Percentiles rank a stretch among this genome's conserved stretches.
Evolutionary conservation across 1,284 basidiomycete species (phyloP).

Genomic region (Boletellus dicymbophilus): DNA sequence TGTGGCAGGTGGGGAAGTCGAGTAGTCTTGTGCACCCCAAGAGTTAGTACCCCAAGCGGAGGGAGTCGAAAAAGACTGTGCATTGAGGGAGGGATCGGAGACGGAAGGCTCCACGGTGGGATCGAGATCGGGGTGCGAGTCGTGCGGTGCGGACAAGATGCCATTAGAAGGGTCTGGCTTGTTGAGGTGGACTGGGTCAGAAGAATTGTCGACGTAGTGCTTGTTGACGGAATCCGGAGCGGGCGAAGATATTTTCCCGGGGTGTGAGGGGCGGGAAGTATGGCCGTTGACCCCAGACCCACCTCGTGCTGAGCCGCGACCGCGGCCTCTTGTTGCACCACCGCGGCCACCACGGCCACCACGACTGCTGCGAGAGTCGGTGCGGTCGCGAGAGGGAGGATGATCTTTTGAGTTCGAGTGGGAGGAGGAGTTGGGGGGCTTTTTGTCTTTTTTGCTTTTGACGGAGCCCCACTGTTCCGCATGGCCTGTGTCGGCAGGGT

Average conservation of each 20-base stretch:
- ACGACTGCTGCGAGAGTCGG: constrained; percentile 63
- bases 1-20: constrained; percentile 16
- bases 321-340: constrained; percentile 60
- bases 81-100: constrained; percentile 7
- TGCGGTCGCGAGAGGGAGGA: constrained; percentile 42
- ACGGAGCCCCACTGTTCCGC: constrained; percentile 87
- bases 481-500: constrained; percentile 51
- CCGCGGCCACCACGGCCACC: constrained; percentile 68
- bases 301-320: constrained; percentile 56
- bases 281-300: constrained; percentile 35
- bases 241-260: constrained; percentile 24
- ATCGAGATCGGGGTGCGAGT: constrained; percentile 13
- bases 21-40: constrained; percentile 32
- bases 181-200: constrained; percentile 18
- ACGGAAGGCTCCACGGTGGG: constrained; percentile 11
- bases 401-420: constrained; percentile 49
- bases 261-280: constrained; percentile 22
- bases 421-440: constrained; percentile 37
- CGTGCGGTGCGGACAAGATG: constrained; percentile 6
- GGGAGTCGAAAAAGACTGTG: constrained; percentile 15
- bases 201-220: constrained; percentile 16
- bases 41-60: constrained; percentile 22
- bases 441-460: constrained; percentile 88
- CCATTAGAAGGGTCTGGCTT: constrained; percentile 22
- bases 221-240: constrained; percentile 22